phyloP scores from a whole-genome alignment of 2,329 filamentous ascomycete genomes.

The Fusarium armeniacum region DNA sequence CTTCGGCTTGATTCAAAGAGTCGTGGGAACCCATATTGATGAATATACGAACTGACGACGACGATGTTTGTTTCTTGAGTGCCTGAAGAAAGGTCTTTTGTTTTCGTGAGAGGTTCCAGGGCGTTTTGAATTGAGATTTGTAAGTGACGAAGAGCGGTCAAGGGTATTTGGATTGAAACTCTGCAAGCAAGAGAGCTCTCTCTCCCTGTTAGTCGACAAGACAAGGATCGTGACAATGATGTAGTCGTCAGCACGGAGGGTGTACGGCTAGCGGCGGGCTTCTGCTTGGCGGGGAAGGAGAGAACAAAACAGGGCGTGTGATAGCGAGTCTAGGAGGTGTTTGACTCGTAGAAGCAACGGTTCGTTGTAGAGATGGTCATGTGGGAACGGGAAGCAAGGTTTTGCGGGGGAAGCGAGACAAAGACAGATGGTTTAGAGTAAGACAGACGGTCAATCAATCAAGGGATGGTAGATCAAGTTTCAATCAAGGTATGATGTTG shows the following conservation, averaged over 20 bases:
- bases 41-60: conserved; percentile 27
- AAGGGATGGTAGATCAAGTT: conserved; percentile 10
- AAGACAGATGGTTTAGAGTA: conserved; percentile 24
- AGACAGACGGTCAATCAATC: conserved; percentile 12
- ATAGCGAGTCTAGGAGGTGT: conserved; percentile 34
- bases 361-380: conserved; percentile 41
- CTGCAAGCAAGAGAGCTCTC: neutral
- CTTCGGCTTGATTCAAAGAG: conserved; percentile 51
- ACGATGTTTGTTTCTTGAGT: conserved; percentile 3
- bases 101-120: conserved; percentile 1
- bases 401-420: conserved; percentile 34
- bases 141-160: conserved; percentile 3
- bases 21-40: conserved; percentile 49
- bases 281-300: conserved; percentile 27
- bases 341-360: conserved; percentile 36
- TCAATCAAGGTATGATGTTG: conserved; percentile 4
- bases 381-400: conserved; percentile 33
- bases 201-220: conserved; percentile 16
- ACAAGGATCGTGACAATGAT: conserved; percentile 36
- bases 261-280: conserved; percentile 47
- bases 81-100: neutral
- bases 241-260: conserved; percentile 40
- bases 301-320: conserved; percentile 43
- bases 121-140: neutral
- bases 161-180: conserved; percentile 5